Base-by-base conservation (phyloP, 139 green algal genomes). In the Asterochloris erici region DNA sequence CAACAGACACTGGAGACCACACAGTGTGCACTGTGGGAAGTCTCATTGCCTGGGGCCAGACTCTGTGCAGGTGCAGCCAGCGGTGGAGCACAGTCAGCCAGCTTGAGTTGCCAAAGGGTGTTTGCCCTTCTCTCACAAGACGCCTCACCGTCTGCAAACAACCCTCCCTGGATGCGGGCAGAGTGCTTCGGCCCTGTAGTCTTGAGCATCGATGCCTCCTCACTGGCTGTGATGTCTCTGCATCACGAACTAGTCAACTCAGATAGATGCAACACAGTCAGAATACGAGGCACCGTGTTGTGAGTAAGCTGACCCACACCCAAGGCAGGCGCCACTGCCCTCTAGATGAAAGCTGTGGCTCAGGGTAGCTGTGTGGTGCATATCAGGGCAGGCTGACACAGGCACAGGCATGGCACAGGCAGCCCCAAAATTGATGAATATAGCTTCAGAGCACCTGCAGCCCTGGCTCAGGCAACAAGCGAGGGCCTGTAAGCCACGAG, bases 141-240 rank as follows among this genome's bases (percentile, higher is more conserved):
- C 21, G 1, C 54, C 81, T 79, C 69, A 84, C 82, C 91, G 84
- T 94, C 92, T 28, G 82, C 86, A 4, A 96, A 84, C 63, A 95
- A 83, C 17, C 86, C 91, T 28, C 91, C 91, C 78, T 92, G 89
- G n/a, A 94, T 88, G 82, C 89, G 85, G 9, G 64, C 68, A 0
- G 84, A 82, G 78, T 87, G 82, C 23, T 87, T 60, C n/a, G 73
- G 29, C 21, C 87, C 87, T 21, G 83, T 73, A 0, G 84, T 87
- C 6, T 66, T 28, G 15, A 92, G 79, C 21, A 79, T 82, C 12
- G 87, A 93, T 0, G 88, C 89, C 79, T 97, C 93, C 68, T 88
- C 84, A 0, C 92, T 96, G 73, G 93, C 93, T 0, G 87, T 84
- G 73, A 94, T 89, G 82, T 97, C 94, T 15, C 93, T 94, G 38